A percentile compares a stretch with the other conserved stretches of the same genome.
These are phyloP conservation scores for Brassica nigra DNA, from an alignment of 345 rosid species.

Conservation along the genomic window DNA sequence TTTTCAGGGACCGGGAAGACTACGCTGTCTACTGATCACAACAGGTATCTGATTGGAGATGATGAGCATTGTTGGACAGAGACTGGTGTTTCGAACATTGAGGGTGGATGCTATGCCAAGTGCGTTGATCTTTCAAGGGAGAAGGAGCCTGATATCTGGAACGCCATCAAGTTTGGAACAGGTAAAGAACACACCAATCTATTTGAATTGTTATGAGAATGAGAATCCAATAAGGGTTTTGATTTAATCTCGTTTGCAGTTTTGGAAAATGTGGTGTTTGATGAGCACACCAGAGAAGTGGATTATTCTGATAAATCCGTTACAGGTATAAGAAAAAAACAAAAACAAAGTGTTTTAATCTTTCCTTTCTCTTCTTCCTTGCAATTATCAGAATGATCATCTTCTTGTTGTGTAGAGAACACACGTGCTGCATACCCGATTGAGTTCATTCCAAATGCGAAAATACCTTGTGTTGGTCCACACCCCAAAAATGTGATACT, in stretches of 20 bases:
- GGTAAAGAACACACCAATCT: constrained; percentile 43
- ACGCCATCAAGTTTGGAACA: constrained; percentile 94
- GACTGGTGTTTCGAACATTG: constrained; percentile 89
- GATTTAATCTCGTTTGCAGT: constrained; percentile 44
- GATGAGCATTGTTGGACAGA: constrained; percentile 97
- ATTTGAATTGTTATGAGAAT: not conserved
- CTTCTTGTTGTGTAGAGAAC: constrained; percentile 59
- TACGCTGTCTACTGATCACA: constrained; percentile 92
- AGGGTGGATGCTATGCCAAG: constrained; percentile 98
- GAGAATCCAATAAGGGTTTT: not conserved
- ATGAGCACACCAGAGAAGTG: constrained; percentile 87
- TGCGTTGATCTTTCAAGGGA: constrained; percentile 91
- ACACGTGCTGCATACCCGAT: constrained; percentile 96
- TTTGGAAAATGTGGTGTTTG: constrained; percentile 92
- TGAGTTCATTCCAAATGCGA: constrained; percentile 88
- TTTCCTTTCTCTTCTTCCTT: not conserved
- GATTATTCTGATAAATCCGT: constrained; percentile 87
- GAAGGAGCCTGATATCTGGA: constrained; percentile 96
- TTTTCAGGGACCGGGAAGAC: constrained; percentile 88
- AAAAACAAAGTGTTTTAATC: not conserved
- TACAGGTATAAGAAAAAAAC: constrained; percentile 53
- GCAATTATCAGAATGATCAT: not conserved
- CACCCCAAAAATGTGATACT: constrained; percentile 93
- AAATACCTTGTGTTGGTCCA: constrained; percentile 87
- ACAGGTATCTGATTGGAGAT: constrained; percentile 88